These are phyloP conservation scores for Stephanodiscus minutulus DNA, from an alignment of 108 stramenopile species.

Conservation along the genomic window DNA sequence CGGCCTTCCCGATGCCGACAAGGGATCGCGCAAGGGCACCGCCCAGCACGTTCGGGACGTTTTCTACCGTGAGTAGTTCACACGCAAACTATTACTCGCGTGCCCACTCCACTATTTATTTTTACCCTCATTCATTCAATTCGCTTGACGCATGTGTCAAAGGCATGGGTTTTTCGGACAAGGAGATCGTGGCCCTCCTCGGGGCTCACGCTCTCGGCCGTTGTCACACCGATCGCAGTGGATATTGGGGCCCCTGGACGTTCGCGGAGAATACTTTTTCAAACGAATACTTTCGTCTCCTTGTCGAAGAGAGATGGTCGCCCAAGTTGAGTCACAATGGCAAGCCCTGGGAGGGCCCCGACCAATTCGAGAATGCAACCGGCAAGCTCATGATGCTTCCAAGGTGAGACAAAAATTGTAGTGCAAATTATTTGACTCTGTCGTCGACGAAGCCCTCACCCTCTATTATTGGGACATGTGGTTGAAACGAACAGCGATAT, in stretches of 20 bases:
- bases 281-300: slow-evolving; percentile 96
- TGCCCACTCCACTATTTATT: neutral
- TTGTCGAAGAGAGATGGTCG: slow-evolving; percentile 91
- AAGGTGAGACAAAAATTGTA: slow-evolving; percentile 14
- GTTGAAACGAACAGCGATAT: slow-evolving; percentile 61
- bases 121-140: slow-evolving; percentile 1
- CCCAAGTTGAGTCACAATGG: slow-evolving; percentile 88
- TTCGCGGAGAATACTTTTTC: slow-evolving; percentile 94
- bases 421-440: neutral
- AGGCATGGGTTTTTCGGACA: slow-evolving; percentile 69
- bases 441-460: neutral
- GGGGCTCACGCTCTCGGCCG: slow-evolving; percentile 98
- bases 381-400: slow-evolving; percentile 85
- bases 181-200: slow-evolving; percentile 94
- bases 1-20: slow-evolving; percentile 90
- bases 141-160: neutral
- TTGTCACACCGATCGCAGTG: slow-evolving; percentile 89
- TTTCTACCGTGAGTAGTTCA: slow-evolving; percentile 92
- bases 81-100: neutral
- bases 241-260: slow-evolving; percentile 93
- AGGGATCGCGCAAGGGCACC: slow-evolving; percentile 73
- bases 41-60: slow-evolving; percentile 89
- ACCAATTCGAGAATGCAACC: slow-evolving; percentile 90
- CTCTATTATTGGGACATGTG: neutral
- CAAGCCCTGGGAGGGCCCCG: slow-evolving; percentile 85